Percentiles rank a stretch among this genome's conserved stretches.
Evolutionary conservation across 106 monocot genomes (phyloP).

Genomic region (Posidonia australis): DNA sequence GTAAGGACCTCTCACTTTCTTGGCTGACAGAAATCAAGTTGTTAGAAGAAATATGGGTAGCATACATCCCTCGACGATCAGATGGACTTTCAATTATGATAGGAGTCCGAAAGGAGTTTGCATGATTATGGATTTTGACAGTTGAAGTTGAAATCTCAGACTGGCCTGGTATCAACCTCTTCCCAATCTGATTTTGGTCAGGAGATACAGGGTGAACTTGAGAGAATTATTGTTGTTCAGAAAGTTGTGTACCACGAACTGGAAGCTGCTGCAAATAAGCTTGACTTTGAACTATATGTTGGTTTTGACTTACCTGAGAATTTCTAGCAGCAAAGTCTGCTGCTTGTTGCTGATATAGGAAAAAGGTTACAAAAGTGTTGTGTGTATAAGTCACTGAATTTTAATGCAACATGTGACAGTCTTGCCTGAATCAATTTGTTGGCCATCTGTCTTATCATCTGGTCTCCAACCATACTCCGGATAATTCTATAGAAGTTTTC

Average conservation of each 20-base stretch:
- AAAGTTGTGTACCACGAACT: conserved; percentile 9
- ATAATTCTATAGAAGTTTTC: conserved; percentile 84
- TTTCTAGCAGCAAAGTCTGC: conserved; percentile 39
- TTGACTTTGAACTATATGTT: conserved; percentile 37
- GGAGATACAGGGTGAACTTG: conserved; percentile 17
- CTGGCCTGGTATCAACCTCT: conserved; percentile 8
- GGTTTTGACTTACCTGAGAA: conserved; percentile 35
- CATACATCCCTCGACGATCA: conserved; percentile 20
- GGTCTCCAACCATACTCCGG: conserved; percentile 89
- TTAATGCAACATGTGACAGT: neutral
- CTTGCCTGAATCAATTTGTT: conserved; percentile 74
- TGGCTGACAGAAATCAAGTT: conserved; percentile 23
- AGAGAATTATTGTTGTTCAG: conserved; percentile 24
- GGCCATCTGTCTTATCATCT: conserved; percentile 89
- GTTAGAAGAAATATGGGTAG: conserved; percentile 20
- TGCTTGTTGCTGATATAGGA: conserved; percentile 21
- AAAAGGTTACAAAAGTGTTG: neutral
- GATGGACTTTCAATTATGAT: conserved; percentile 21
- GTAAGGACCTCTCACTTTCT: conserved; percentile 32
- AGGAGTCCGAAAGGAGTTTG: conserved; percentile 25
- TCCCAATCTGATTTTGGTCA: conserved; percentile 24
- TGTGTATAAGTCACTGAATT: neutral
- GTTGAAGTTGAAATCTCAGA: conserved; percentile 20
- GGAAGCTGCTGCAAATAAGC: conserved; percentile 25
- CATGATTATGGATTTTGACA: conserved; percentile 29